Percentiles rank a stretch among this genome's conserved stretches.
Conservation (phyloP, 306 rosid species). For the cucumber (Cucumis sativus) region DNA sequence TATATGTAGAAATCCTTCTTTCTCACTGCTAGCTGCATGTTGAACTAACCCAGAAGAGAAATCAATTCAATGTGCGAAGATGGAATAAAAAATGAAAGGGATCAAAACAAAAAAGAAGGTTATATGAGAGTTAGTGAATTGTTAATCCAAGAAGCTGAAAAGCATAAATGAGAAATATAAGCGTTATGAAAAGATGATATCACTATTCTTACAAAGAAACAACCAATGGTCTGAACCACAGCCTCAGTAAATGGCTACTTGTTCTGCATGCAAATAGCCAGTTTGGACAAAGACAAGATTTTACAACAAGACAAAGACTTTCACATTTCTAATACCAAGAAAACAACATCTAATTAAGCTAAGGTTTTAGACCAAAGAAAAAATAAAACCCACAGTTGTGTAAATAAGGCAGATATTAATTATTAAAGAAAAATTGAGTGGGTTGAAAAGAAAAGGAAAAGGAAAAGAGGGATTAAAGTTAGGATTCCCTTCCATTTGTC, state of each 20-base stretch:
- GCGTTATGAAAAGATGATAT: slow-evolving; percentile 1
- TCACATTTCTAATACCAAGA: neutral
- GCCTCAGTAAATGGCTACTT: neutral
- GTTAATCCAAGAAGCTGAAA: neutral
- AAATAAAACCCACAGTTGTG: neutral
- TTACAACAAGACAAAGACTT: neutral
- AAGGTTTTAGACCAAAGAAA: neutral
- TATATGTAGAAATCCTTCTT: too few relatives aligned
- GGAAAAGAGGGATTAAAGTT: too few relatives aligned
- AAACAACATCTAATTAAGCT: neutral
- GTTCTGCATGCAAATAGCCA: neutral
- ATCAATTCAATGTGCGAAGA: too few relatives aligned
- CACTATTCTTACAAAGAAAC: neutral
- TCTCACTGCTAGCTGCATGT: too few relatives aligned
- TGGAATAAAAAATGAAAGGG: too few relatives aligned
- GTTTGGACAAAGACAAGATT: neutral
- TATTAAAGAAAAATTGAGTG: too few relatives aligned
- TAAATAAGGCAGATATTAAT: too few relatives aligned
- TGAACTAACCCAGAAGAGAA: neutral
- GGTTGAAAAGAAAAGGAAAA: too few relatives aligned
- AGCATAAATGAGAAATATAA: neutral
- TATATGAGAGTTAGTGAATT: neutral
- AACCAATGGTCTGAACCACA: neutral
- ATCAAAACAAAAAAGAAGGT: too few relatives aligned
- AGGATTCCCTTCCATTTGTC: too few relatives aligned